phyloP scores from a whole-genome alignment of 768 basidiomycete species.

The Trametes meyenii region DNA sequence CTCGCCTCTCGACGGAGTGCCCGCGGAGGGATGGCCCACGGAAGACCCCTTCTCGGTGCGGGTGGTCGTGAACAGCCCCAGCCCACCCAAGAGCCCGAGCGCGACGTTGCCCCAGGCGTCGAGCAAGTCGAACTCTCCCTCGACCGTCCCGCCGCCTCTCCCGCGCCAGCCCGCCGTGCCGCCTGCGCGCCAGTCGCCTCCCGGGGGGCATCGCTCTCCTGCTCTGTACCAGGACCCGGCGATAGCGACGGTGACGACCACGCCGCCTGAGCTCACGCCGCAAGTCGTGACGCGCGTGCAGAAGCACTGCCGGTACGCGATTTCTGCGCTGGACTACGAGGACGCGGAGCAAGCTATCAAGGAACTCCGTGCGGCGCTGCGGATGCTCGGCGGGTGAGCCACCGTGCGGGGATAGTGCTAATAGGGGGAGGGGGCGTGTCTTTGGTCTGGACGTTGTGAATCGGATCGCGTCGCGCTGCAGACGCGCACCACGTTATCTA shows the following conservation, averaged over 20 bases:
- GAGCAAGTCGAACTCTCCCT: slow-evolving; percentile 25
- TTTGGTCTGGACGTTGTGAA: neutral
- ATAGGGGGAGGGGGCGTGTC: neutral
- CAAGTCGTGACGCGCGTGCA: slow-evolving; percentile 73
- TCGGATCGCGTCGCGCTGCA: too few species aligned
- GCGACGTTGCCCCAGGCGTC: slow-evolving; percentile 32
- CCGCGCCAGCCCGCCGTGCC: slow-evolving; percentile 18
- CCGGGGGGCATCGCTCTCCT: slow-evolving; percentile 13
- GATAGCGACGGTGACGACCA: slow-evolving; percentile 25
- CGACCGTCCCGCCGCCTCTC: slow-evolving; percentile 16
- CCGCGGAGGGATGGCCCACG: neutral
- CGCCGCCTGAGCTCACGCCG: slow-evolving; percentile 57
- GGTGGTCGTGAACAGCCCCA: slow-evolving; percentile 14
- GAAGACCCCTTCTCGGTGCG: slow-evolving; percentile 10
- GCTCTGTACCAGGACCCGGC: slow-evolving; percentile 7
- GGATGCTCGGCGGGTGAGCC: slow-evolving; percentile 54
- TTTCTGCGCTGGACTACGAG: slow-evolving; percentile 95
- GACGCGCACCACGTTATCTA: neutral
- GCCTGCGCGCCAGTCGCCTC: slow-evolving; percentile 11
- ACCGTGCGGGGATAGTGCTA: neutral
- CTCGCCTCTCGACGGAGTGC: slow-evolving; percentile 24
- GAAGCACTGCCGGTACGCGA: slow-evolving; percentile 91
- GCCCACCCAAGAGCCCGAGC: slow-evolving; percentile 13
- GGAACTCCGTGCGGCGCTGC: slow-evolving; percentile 79
- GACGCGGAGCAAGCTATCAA: slow-evolving; percentile 84